These are phyloP conservation scores for Aschersonia sp. DNA, from an alignment of 2,329 filamentous ascomycete species.

Conservation along the genomic window DNA sequence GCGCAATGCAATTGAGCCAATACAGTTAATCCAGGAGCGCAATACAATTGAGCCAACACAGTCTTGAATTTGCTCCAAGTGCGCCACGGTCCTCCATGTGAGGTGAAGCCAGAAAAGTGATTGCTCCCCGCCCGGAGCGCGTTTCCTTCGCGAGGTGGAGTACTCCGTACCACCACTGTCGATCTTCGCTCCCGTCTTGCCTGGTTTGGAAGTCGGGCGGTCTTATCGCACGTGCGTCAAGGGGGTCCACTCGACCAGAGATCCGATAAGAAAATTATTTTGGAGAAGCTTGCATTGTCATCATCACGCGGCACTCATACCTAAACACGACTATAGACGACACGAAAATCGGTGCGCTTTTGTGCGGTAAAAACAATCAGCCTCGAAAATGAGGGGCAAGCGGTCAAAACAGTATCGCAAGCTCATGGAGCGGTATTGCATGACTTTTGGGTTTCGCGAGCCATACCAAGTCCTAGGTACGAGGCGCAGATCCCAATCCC, in stretches of 20 bases:
- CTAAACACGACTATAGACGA: neutral
- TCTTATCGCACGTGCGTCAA: slow-evolving; percentile 21
- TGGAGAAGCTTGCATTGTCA: neutral
- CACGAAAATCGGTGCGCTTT: neutral
- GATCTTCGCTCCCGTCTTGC: too few relatives aligned
- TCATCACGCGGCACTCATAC: neutral
- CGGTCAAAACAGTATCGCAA: slow-evolving; percentile 49
- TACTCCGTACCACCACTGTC: too few relatives aligned
- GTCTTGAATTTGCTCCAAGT: too few relatives aligned
- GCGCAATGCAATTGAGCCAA: too few relatives aligned
- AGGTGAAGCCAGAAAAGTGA: neutral
- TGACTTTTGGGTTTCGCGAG: slow-evolving; percentile 80
- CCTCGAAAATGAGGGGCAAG: slow-evolving; percentile 31
- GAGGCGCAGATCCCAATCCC: slow-evolving; percentile 7
- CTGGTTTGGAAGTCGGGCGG: neutral
- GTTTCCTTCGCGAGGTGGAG: too few relatives aligned
- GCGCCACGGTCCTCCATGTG: neutral
- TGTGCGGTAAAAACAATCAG: neutral
- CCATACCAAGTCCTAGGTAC: slow-evolving; percentile 78
- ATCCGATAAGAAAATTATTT: slow-evolving; percentile 29
- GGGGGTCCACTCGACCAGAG: slow-evolving; percentile 18
- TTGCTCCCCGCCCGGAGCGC: too few relatives aligned
- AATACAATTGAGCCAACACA: too few relatives aligned
- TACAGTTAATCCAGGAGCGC: too few relatives aligned
- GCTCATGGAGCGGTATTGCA: slow-evolving; percentile 83